phyloP scores from a whole-genome alignment of 75 land plant genomes.

The Azolla pinnata region DNA sequence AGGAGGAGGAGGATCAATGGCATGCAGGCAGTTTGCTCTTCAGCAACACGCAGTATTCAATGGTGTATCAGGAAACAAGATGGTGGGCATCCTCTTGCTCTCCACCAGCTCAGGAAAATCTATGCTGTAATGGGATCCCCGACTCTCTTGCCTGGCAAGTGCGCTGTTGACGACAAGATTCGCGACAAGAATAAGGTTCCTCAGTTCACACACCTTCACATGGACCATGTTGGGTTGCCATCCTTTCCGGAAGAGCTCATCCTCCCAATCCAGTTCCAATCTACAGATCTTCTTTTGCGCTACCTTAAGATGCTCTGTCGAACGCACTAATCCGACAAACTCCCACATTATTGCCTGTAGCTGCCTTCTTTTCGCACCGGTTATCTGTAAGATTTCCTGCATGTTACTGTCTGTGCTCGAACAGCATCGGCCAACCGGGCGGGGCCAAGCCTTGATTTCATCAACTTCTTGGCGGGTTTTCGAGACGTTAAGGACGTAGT shows the following conservation, averaged over 20 bases:
- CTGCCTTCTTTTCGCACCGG: conserved; percentile 41
- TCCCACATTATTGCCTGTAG: conserved; percentile 92
- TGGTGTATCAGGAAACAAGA: conserved; percentile 56
- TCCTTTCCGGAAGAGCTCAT: conserved; percentile 50
- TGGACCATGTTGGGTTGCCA: conserved; percentile 87
- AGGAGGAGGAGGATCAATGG: too few species aligned
- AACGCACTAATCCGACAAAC: conserved; percentile 87
- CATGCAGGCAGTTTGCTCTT: too few species aligned
- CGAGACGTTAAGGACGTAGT: conserved; percentile 24
- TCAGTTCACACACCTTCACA: conserved; percentile 87
- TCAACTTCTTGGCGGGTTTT: conserved; percentile 18
- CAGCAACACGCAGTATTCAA: too few species aligned
- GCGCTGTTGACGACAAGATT: conserved; percentile 86
- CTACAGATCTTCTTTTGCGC: conserved; percentile 62
- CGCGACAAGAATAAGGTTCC: conserved; percentile 86
- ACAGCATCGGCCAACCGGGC: conserved; percentile 36
- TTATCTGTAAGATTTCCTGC: conserved; percentile 28
- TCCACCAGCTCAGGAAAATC: conserved; percentile 85
- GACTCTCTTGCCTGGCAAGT: conserved; percentile 80
- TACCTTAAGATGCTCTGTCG: conserved; percentile 55
- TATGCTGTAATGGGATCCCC: conserved; percentile 79
- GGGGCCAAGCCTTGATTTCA: conserved; percentile 44
- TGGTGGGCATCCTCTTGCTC: conserved; percentile 87
- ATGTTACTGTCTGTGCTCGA: conserved; percentile 14
- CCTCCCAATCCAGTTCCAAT: conserved; percentile 75